Conservation (phyloP, 805 yeast genomes). For the Zygotorulaspora florentina region DNA sequence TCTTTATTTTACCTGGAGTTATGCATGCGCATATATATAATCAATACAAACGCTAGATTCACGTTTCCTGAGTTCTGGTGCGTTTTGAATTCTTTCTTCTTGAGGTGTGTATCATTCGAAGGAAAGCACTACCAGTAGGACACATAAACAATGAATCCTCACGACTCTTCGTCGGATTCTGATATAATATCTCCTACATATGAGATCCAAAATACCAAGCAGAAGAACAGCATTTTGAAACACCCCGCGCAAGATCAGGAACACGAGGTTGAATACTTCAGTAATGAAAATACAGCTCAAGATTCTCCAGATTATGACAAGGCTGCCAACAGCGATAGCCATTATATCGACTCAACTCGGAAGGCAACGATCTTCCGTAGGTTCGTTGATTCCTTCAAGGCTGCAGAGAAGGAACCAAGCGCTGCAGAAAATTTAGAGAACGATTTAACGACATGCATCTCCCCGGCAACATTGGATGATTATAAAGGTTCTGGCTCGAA, state of each 20-base stretch:
- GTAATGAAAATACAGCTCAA: conserved; percentile 5
- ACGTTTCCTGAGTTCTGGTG: too few species aligned
- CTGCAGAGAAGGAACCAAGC: conserved; percentile 30
- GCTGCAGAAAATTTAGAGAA: conserved; percentile 37
- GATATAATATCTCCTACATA: conserved; percentile 11
- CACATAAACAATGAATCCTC: neutral
- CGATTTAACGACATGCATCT: conserved; percentile 14
- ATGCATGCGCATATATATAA: too few species aligned
- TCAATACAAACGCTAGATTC: too few species aligned
- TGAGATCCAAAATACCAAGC: conserved; percentile 17
- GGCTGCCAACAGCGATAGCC: neutral
- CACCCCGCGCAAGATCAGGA: conserved; percentile 12
- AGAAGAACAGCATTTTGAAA: conserved; percentile 1
- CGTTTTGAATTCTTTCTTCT: too few species aligned
- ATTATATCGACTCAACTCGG: neutral
- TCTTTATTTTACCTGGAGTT: too few species aligned
- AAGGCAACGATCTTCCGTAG: conserved; percentile 6
- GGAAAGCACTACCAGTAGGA: neutral
- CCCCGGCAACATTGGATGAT: conserved; percentile 12
- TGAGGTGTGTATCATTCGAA: too few species aligned
- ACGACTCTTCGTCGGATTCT: conserved; percentile 6
- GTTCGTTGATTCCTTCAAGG: conserved; percentile 43
- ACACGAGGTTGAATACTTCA: conserved; percentile 27
- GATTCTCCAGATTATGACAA: neutral
- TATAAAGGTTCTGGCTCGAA: conserved; percentile 8